phyloP scores from a whole-genome alignment of 2,329 filamentous ascomycete genomes.

The Didymella keratinophila region DNA sequence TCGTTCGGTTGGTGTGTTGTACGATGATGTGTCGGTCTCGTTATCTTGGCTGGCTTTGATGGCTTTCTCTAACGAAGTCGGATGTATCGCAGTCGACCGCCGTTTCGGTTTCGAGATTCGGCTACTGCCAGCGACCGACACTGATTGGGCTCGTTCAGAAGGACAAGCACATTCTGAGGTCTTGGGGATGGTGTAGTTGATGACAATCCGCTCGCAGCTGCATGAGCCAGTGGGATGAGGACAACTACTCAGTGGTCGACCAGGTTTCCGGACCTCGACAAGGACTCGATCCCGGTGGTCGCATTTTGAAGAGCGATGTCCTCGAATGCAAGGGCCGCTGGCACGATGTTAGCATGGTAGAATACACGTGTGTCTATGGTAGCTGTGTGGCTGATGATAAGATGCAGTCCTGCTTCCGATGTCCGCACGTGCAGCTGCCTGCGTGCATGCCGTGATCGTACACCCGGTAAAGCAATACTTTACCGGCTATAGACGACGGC shows the following conservation, averaged over 20 bases:
- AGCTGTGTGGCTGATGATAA: background rate
- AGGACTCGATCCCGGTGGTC: conserved; percentile 73
- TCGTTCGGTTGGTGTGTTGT: conserved; percentile 44
- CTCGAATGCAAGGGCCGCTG: conserved; percentile 77
- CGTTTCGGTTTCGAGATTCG: conserved; percentile 47
- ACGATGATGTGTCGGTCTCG: conserved; percentile 45
- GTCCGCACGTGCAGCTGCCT: background rate
- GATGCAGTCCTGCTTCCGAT: background rate
- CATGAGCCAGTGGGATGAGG: conserved; percentile 71
- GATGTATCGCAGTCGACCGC: conserved; percentile 41
- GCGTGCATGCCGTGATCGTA: background rate
- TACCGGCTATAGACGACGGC: background rate
- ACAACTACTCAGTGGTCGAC: conserved; percentile 73
- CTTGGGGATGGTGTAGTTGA: conserved; percentile 54
- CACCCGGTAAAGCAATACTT: background rate
- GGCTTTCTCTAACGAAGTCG: conserved; percentile 44
- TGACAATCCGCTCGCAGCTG: conserved; percentile 68
- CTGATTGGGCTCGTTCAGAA: conserved; percentile 38
- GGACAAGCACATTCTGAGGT: conserved; percentile 51
- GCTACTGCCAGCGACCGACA: conserved; percentile 34
- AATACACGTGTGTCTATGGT: background rate
- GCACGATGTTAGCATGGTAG: conserved; percentile 23
- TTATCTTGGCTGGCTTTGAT: conserved; percentile 44
- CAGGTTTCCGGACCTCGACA: conserved; percentile 75
- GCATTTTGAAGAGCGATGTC: conserved; percentile 78